Evolutionary conservation across 1,284 basidiomycete genomes (phyloP).

Genomic region (Rhodotorula sp.): DNA sequence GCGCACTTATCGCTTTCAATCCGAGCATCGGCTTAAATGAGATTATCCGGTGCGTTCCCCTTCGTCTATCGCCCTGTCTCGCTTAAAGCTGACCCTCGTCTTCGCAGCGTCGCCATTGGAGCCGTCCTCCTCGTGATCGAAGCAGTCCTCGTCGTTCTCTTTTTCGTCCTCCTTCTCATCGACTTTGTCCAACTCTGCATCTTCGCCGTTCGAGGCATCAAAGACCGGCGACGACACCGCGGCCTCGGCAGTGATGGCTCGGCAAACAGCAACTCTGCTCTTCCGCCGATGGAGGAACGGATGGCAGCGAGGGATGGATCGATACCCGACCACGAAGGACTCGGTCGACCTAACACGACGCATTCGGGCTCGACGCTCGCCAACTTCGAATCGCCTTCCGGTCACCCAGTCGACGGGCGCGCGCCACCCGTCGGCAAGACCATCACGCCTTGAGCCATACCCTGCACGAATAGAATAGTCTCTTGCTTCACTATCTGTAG

Average conservation of each 20-base stretch:
- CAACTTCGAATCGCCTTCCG: neutral
- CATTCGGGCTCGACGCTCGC: neutral
- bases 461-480: too few species aligned
- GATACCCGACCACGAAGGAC: neutral
- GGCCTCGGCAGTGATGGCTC: too few species aligned
- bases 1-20: conserved; percentile 66
- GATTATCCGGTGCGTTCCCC: conserved; percentile 51
- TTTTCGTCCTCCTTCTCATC: conserved; percentile 44
- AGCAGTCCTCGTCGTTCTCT: conserved; percentile 43
- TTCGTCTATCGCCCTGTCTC: neutral
- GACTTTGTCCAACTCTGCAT: conserved; percentile 34
- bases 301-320: neutral
- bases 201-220: conserved; percentile 21
- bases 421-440: neutral
- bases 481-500: too few species aligned
- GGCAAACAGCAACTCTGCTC: too few species aligned
- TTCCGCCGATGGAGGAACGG: neutral
- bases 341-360: neutral
- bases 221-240: conserved; percentile 3
- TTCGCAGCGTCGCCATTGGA: conserved; percentile 67
- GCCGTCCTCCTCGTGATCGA: conserved; percentile 56
- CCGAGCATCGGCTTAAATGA: conserved; percentile 60
- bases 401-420: too few species aligned
- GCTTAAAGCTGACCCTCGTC: neutral
- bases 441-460: too few species aligned